Percentiles rank a stretch among this genome's conserved stretches.
Evolutionary conservation across 2,329 filamentous ascomycete genomes (phyloP).

Genomic region (Metarhizium sp.): DNA sequence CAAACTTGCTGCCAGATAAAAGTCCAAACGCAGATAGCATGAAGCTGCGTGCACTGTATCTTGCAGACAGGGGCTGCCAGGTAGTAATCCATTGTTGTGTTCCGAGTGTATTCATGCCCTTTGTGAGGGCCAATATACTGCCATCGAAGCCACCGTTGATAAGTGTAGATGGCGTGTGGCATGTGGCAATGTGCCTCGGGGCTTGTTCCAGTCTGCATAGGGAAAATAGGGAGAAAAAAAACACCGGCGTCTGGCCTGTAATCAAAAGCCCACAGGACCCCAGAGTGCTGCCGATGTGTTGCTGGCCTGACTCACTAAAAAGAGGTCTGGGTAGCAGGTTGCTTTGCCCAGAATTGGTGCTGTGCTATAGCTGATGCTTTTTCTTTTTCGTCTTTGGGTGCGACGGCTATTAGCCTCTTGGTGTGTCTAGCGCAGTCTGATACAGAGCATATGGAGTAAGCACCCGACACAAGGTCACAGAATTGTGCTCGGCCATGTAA

Average conservation of each 20-base stretch:
- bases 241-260: slow-evolving; percentile 11
- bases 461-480: slow-evolving; percentile 4
- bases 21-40: not conserved
- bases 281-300: not conserved
- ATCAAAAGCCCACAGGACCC: slow-evolving; percentile 1
- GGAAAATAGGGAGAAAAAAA: slow-evolving; percentile 1
- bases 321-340: slow-evolving; percentile 2
- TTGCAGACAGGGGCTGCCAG: not conserved
- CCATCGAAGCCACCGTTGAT: slow-evolving; percentile 4
- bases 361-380: slow-evolving; percentile 1
- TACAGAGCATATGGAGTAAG: slow-evolving; percentile 3
- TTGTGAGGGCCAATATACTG: not conserved
- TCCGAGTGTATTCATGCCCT: slow-evolving; percentile 1
- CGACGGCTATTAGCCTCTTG: slow-evolving; percentile 8
- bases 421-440: slow-evolving; percentile 4
- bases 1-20: not conserved
- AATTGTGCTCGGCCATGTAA: not conserved
- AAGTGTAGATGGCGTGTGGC: slow-evolving; percentile 3
- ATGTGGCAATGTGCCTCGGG: not conserved
- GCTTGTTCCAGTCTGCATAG: not conserved
- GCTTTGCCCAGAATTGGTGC: not conserved
- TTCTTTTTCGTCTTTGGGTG: slow-evolving; percentile 12
- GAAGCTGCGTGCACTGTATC: not conserved
- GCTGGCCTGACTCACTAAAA: slow-evolving; percentile 5
- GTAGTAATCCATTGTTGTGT: not conserved